phyloP scores from a whole-genome alignment of 305 asterid species.

The Ilex paraguariensis region DNA sequence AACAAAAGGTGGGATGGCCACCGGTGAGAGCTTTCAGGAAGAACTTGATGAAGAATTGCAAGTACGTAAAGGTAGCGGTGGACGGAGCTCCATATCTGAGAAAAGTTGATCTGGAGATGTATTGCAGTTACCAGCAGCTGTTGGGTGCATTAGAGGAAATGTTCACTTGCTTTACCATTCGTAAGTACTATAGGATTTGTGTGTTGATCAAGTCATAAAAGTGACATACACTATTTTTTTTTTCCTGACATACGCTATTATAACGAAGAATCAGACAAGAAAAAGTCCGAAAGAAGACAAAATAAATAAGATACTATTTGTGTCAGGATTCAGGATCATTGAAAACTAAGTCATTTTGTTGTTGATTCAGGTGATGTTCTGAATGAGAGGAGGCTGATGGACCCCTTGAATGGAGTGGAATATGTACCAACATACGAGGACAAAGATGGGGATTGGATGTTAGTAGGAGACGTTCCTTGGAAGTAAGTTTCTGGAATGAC shows the following conservation, averaged over 20 bases:
- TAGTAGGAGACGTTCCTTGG: slow-evolving; percentile 92
- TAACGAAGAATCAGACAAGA: too few species aligned
- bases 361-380: slow-evolving; percentile 28
- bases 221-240: neutral
- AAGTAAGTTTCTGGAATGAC: slow-evolving; percentile 30
- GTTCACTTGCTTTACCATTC: slow-evolving; percentile 49
- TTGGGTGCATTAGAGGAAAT: slow-evolving; percentile 44
- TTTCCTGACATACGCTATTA: neutral
- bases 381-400: slow-evolving; percentile 46
- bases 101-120: slow-evolving; percentile 52
- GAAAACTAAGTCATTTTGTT: neutral
- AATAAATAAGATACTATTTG: too few species aligned
- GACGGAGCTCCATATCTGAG: slow-evolving; percentile 83
- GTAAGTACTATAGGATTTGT: slow-evolving; percentile 25
- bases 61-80: slow-evolving; percentile 66
- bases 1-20: slow-evolving; percentile 57
- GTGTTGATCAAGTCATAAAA: neutral
- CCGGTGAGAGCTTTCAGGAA: slow-evolving; percentile 46
- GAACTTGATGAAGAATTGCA: slow-evolving; percentile 29
- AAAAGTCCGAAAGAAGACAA: too few species aligned
- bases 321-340: neutral
- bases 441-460: slow-evolving; percentile 85
- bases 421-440: slow-evolving; percentile 70
- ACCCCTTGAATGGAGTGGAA: slow-evolving; percentile 37
- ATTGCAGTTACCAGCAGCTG: slow-evolving; percentile 40